These are phyloP conservation scores for Amphicarpaea edgeworthii DNA, from an alignment of 306 rosid species.

Conservation along the genomic window DNA sequence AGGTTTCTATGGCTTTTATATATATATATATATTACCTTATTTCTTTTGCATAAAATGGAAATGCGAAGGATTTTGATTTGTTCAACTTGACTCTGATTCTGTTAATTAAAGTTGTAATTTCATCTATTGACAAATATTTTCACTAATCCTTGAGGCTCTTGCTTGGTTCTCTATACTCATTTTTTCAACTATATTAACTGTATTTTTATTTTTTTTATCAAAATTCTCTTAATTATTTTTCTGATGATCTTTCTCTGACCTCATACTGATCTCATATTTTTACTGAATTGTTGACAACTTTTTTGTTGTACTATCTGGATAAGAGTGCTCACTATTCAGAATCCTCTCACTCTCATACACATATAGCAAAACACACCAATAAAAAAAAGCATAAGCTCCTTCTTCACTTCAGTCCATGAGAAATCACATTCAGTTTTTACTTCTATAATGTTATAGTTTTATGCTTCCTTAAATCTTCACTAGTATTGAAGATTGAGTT, in stretches of 20 bases:
- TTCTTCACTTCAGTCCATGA: conserved; percentile 12
- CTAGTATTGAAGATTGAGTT: conserved; percentile 38
- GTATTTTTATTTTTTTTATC: no score
- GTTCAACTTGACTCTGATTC: no score
- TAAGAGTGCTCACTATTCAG: conserved; percentile 32
- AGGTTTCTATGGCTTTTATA: no score
- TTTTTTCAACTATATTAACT: no score
- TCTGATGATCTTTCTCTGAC: conserved; percentile 28
- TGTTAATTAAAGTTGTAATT: no score
- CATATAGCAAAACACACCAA: not conserved
- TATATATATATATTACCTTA: no score
- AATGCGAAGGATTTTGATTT: no score
- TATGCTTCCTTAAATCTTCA: conserved; percentile 22
- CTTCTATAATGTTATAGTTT: not conserved
- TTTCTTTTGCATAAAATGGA: no score
- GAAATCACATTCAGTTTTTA: conserved; percentile 9
- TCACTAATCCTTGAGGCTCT: no score
- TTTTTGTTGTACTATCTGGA: conserved; percentile 34
- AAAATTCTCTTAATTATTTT: no score
- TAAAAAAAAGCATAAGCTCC: conserved; percentile 7
- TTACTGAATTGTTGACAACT: conserved; percentile 32
- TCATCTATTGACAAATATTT: no score
- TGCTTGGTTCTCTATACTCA: no score
- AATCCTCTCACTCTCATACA: conserved; percentile 41
- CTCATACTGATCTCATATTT: conserved; percentile 38